phyloP scores from a whole-genome alignment of 2,329 filamentous ascomycete genomes.

The Paraconiothyrium brasiliense region DNA sequence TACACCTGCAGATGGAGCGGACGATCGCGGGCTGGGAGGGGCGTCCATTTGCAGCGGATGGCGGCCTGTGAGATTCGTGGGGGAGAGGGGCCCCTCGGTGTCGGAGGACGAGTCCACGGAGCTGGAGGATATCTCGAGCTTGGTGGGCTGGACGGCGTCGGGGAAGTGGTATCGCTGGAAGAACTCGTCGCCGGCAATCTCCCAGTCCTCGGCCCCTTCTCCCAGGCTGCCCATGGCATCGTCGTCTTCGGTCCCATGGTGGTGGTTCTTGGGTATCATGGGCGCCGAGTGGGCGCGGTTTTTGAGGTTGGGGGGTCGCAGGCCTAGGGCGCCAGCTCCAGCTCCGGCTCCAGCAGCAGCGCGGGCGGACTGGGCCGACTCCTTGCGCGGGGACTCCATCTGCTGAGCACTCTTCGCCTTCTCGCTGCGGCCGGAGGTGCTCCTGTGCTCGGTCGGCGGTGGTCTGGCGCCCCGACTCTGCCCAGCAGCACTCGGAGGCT shows the following conservation, averaged over 20 bases:
- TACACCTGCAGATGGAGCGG: conserved; percentile 37
- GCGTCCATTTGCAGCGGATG: conserved; percentile 26
- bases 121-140: conserved; percentile 35
- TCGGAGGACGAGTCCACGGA: conserved; percentile 45
- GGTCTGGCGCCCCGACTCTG: conserved; percentile 14
- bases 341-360: background rate
- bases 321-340: conserved; percentile 18
- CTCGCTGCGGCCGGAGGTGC: conserved; percentile 25
- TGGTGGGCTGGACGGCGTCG: conserved; percentile 30
- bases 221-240: conserved; percentile 51
- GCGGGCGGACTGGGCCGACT: conserved; percentile 15
- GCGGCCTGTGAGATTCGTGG: conserved; percentile 42
- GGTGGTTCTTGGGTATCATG: conserved; percentile 38
- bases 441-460: conserved; percentile 19
- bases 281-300: conserved; percentile 51
- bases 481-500: conserved; percentile 20
- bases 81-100: conserved; percentile 51
- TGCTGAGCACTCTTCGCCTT: conserved; percentile 23
- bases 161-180: conserved; percentile 54
- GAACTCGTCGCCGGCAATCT: conserved; percentile 52
- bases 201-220: conserved; percentile 66
- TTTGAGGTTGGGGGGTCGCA: conserved; percentile 44
- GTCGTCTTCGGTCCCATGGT: conserved; percentile 28
- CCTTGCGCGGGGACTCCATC: conserved; percentile 27
- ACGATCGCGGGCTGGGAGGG: conserved; percentile 28